Percentiles rank a stretch among this genome's conserved stretches.
Evolutionary conservation across 2,329 filamentous ascomycete genomes (phyloP).

Genomic region (Diaporthe ampelina): DNA sequence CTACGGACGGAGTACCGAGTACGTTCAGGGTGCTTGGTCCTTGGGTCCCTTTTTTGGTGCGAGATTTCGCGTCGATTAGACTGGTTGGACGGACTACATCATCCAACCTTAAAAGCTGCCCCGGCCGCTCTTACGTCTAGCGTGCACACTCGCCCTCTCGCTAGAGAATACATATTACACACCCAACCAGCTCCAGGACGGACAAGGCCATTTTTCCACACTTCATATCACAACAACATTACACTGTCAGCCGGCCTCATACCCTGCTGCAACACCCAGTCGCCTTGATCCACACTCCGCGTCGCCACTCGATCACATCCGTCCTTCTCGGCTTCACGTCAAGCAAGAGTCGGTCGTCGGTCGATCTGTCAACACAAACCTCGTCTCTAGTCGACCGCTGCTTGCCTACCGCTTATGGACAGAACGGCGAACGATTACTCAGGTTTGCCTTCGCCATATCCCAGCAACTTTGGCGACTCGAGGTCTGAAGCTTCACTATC

Average conservation of each 20-base stretch:
- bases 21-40: slow-evolving; percentile 34
- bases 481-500: slow-evolving; percentile 85
- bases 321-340: slow-evolving; percentile 20
- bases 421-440: slow-evolving; percentile 76
- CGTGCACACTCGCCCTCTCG: slow-evolving; percentile 25
- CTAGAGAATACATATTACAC: slow-evolving; percentile 37
- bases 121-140: slow-evolving; percentile 31
- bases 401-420: slow-evolving; percentile 62
- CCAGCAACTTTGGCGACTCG: slow-evolving; percentile 74
- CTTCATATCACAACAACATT: slow-evolving; percentile 12
- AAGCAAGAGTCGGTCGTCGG: slow-evolving; percentile 42
- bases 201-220: slow-evolving; percentile 2
- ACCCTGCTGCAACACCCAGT: slow-evolving; percentile 12
- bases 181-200: slow-evolving; percentile 24
- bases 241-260: slow-evolving; percentile 5
- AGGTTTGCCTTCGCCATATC: slow-evolving; percentile 85
- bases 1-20: slow-evolving; percentile 41
- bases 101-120: slow-evolving; percentile 38
- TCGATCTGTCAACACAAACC: slow-evolving; percentile 29
- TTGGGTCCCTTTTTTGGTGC: slow-evolving; percentile 27
- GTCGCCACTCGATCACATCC: slow-evolving; percentile 11
- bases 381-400: slow-evolving; percentile 21
- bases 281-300: slow-evolving; percentile 20
- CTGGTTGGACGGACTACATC: slow-evolving; percentile 30
- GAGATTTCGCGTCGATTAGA: slow-evolving; percentile 35